Base-by-base conservation (phyloP, 148 eudicot genomes). In the Rhododendron molle region DNA sequence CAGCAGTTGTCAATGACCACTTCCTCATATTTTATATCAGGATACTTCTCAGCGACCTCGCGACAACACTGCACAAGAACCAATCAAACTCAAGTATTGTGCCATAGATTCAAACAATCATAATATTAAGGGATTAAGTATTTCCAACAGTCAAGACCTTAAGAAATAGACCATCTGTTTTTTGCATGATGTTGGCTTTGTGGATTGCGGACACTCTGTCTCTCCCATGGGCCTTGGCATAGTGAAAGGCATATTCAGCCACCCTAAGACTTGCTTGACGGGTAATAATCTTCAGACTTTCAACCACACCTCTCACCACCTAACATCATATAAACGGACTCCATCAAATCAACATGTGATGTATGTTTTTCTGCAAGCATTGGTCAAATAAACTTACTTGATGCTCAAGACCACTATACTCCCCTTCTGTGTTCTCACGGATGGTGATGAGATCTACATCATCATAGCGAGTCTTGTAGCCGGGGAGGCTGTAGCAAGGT, bases 181-280 rank as follows among this genome's bases (percentile, higher is more conserved):
- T 97, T 92, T 97, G 98, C 99, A 97, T 97, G 90, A 97, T 97
- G 79, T 97, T 97, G 88, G 99, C 99, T 92, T 97, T 97, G 87
- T 97, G 99, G 34, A 97, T 93, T 9, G 99, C 99, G 85, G 99
- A 97, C 16, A 97, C 99, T 85, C 98, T 93, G 86, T 92, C 86
- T 88, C 99, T 94, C 86, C 99, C 98, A 87, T 94, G 93, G 84
- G 91, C 78, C 90, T 93, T 93, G 78, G 99, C 99, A 92, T 97
- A 97, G 89, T 94, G 92, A 83, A 97, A 97, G 40, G 99, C 99
- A 87, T 97, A 95, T 89, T 97, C 99, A 5, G 99, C 99, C 84
- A 97, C 99, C 87, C 99, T 92, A 82, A 95, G 88, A 95, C 99
- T 97, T 71, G 99, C 99, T 81, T 92, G 95, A 43, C 99, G 99